Conservation (phyloP, 2,329 filamentous ascomycete genomes). For the Cladosporium sp. region DNA sequence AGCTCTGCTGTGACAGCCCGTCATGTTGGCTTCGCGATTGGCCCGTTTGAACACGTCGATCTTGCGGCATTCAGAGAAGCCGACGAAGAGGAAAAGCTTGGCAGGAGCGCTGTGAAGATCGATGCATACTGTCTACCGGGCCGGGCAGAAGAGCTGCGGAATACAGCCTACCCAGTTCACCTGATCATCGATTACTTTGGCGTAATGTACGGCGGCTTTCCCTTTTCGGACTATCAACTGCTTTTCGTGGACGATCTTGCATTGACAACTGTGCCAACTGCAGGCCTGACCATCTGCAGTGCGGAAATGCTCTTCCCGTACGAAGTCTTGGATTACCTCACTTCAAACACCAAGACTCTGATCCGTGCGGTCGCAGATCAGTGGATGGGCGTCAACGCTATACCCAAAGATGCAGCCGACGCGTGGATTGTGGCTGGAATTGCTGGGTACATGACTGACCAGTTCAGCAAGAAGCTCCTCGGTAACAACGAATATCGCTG, state of each 20-base stretch:
- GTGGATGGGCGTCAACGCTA: slow-evolving; percentile 91
- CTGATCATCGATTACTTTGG: slow-evolving; percentile 87
- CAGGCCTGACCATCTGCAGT: slow-evolving; percentile 85
- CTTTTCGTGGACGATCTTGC: slow-evolving; percentile 91
- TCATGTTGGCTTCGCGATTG: slow-evolving; percentile 90
- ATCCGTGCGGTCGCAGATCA: slow-evolving; percentile 85
- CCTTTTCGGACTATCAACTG: slow-evolving; percentile 87
- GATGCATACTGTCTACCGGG: slow-evolving; percentile 89
- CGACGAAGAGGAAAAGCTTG: slow-evolving; percentile 88
- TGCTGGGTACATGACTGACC: slow-evolving; percentile 91
- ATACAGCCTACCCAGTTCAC: slow-evolving; percentile 85
- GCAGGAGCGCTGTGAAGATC: slow-evolving; percentile 82
- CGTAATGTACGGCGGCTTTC: slow-evolving; percentile 84
- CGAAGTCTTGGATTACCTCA: slow-evolving; percentile 80
- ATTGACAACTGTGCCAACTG: slow-evolving; percentile 72
- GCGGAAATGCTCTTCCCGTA: slow-evolving; percentile 81
- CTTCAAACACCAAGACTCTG: slow-evolving; percentile 76
- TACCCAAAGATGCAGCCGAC: slow-evolving; percentile 77
- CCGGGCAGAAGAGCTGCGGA: slow-evolving; percentile 76
- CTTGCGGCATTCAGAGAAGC: slow-evolving; percentile 79
- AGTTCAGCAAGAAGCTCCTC: slow-evolving; percentile 85
- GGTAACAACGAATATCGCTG: slow-evolving; percentile 95
- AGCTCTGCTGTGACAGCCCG: slow-evolving; percentile 75
- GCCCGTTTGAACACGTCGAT: slow-evolving; percentile 92
- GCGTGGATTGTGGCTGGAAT: slow-evolving; percentile 88